Base-by-base conservation (phyloP, 2,329 filamentous ascomycete species). In the Penicillium concentricum region DNA sequence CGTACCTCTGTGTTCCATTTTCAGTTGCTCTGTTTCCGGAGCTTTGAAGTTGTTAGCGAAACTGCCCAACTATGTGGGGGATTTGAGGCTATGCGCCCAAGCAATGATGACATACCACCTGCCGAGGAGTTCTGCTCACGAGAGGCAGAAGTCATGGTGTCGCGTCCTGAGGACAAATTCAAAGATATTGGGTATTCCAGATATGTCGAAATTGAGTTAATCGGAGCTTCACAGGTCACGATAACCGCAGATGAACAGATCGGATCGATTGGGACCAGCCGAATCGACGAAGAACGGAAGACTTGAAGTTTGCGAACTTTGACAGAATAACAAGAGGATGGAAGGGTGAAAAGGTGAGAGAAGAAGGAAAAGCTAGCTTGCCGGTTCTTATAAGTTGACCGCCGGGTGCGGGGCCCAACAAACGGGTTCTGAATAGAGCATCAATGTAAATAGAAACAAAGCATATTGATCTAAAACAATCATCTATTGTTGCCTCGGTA, bases 61-160 rank as follows among this genome's bases (percentile, higher is more conserved):
- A 44, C n/a, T 45, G 30, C 32, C 38, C 47, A 47, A 46, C 28
- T 34, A 34, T 46, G 49, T 26, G 28, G 41, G 18, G 39, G 39
- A 35, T 35, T 39, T 24, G 10, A 18, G 22, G 12, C 39, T 30
- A 47, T 39, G 42, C 37, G 45, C 48, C 42, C 26, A 41, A 38
- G 30, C 44, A 24, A 34, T 22, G 28, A 54, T 38, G 32, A 58
- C 60, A 56, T 38, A 61, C 58, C 55, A 38, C 35, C 50, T 22
- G 35, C 26, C 48, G 54, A 51, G 46, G 52, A 43, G 45, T 50
- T 51, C n/a, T 51, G 56, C 46, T 67, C 61, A 34, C 54, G 49
- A 28, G 57, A 51, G 46, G 43, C 46, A 22, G 61, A 54, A 41
- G 52, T 41, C 64, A 66, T 67, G 22, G 38, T 35, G 46, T 48